Conservation (phyloP, 1,139 yeast species). For the Sugiyamaella neomexicana region DNA sequence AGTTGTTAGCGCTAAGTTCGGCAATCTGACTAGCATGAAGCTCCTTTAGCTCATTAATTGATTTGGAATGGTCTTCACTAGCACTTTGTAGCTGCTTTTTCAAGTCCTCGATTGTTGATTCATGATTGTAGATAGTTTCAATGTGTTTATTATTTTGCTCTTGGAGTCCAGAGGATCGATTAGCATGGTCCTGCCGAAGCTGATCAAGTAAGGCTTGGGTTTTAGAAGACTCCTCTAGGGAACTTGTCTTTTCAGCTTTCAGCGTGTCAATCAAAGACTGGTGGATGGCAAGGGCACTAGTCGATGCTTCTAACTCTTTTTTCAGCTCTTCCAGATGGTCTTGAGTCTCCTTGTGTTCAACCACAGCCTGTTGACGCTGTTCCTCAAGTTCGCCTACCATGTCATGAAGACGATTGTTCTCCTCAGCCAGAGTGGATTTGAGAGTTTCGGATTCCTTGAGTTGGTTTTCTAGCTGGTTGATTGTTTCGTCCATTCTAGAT, state of each 20-base stretch:
- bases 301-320: constrained; percentile 3
- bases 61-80: constrained; percentile 2
- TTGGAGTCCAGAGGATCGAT: constrained; percentile 2
- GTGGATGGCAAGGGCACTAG: not conserved
- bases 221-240: not conserved
- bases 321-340: constrained; percentile 20
- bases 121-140: constrained; percentile 13
- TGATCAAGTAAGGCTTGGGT: constrained; percentile 5
- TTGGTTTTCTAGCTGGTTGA: constrained; percentile 35
- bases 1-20: not conserved
- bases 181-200: constrained; percentile 6
- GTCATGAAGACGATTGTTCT: constrained; percentile 37
- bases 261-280: constrained; percentile 2
- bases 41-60: constrained; percentile 20
- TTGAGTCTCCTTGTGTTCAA: constrained; percentile 24
- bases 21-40: constrained; percentile 9
- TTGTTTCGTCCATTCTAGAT: constrained; percentile 35
- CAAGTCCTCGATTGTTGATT: constrained; percentile 8
- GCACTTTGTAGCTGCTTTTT: not conserved
- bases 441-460: constrained; percentile 35
- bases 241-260: not conserved
- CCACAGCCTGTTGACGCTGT: constrained; percentile 19
- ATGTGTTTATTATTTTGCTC: not conserved
- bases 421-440: constrained; percentile 37
- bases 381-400: constrained; percentile 35